Base-by-base conservation (phyloP, 2,329 filamentous ascomycete species). In the Colletotrichum sp. region DNA sequence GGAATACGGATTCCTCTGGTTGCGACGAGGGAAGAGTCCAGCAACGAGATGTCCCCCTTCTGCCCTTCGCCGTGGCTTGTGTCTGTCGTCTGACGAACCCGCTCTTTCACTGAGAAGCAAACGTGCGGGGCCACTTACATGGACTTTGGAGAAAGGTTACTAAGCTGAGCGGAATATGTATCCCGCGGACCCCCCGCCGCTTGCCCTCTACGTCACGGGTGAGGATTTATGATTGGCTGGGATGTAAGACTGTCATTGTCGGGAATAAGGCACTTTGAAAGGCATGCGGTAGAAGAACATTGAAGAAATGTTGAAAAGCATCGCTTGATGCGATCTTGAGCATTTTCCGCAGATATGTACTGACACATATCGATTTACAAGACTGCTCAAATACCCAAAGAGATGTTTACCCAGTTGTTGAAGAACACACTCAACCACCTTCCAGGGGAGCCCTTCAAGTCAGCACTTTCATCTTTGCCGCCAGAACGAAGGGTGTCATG, bases 91-190 rank as follows among this genome's bases (percentile, higher is more conserved):
- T 34, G 44, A 64, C 63, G n/a, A 63, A 63, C 25, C 55, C 22
- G 48, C 44, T 22, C 44, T 52, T 39, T 52, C 60, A 59, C 25
- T 59, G 30, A 60, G 66, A 72, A 61, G 27, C 16, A 22, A 12
- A 22, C 44, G 12, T 30, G 67, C 28, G 63, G 32, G 64, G 39
- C 73, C 70, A 73, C 73, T 73, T 64, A 68, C 70, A 68, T 34
- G 39, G 73, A 22, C 30, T 13, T 11, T 39, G 28, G 13, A 22
- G 28, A 34, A 15, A 6, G 72, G 13, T 75, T 34, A 75, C 61
- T 11, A 27, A 32, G 63, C 34, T 39, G 28, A 13, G 44, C 68
- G 73, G 73, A 75, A 75, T 68, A 59, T 30, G 64, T 68, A 75
- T 75, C 73, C 73, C 44, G 44, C 44, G 44, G 44, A 8, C 1